Percentiles rank a stretch among this genome's conserved stretches.
phyloP scores from a whole-genome alignment of 2,329 filamentous ascomycete genomes.

The Nemania sp. region DNA sequence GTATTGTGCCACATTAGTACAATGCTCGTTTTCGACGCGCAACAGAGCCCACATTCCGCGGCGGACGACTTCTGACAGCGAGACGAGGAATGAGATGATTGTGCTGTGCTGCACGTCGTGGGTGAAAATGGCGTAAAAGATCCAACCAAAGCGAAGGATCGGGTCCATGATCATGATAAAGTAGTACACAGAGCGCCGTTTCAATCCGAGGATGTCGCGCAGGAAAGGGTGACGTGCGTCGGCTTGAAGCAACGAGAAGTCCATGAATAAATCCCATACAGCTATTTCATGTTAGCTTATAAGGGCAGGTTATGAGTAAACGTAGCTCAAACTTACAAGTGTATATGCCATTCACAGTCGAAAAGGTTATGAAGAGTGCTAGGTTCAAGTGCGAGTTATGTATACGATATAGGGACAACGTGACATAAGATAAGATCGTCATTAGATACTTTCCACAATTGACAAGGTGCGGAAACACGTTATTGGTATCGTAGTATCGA shows the following conservation, averaged over 20 bases:
- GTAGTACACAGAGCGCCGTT: slow-evolving; percentile 83
- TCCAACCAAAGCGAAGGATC: slow-evolving; percentile 88
- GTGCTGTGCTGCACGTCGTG: slow-evolving; percentile 81
- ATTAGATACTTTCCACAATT: slow-evolving; percentile 91
- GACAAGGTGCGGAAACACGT: slow-evolving; percentile 87
- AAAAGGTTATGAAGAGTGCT: slow-evolving; percentile 78
- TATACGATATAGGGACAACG: slow-evolving; percentile 82
- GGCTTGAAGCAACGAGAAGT: slow-evolving; percentile 87
- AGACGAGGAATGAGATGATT: slow-evolving; percentile 76
- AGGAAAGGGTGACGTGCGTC: slow-evolving; percentile 69
- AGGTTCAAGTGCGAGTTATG: slow-evolving; percentile 58
- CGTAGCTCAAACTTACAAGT: slow-evolving; percentile 59
- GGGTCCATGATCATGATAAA: slow-evolving; percentile 80
- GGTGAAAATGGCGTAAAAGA: slow-evolving; percentile 86
- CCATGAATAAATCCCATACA: slow-evolving; percentile 95
- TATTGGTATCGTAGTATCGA: slow-evolving; percentile 83
- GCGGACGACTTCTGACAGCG: slow-evolving; percentile 77
- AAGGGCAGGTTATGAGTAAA: background rate
- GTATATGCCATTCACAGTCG: slow-evolving; percentile 81
- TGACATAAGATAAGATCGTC: slow-evolving; percentile 78
- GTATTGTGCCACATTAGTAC: slow-evolving; percentile 86
- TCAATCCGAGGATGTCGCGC: slow-evolving; percentile 79
- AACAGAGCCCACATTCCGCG: slow-evolving; percentile 90
- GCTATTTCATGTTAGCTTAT: slow-evolving; percentile 45
- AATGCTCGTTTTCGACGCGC: slow-evolving; percentile 97